Conservation (phyloP, 1,284 basidiomycete species). For the Phylloboletellus chloephorus region DNA sequence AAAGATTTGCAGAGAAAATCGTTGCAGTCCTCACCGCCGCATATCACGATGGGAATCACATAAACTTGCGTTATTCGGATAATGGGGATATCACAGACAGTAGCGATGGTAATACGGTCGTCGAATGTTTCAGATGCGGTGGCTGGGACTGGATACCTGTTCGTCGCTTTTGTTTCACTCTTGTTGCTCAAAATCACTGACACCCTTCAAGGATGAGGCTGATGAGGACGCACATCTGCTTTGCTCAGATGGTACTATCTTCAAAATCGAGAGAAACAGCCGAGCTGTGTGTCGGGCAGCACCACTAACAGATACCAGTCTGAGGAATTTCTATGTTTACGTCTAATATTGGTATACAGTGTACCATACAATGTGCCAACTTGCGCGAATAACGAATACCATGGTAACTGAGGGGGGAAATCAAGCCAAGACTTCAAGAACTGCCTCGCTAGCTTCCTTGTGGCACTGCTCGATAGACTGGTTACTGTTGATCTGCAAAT, state of each 20-base stretch:
- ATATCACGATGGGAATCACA: constrained; percentile 70
- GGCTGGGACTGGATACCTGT: constrained; percentile 86
- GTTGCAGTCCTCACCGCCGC: constrained; percentile 57
- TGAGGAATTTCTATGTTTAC: constrained; percentile 45
- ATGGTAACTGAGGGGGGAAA: constrained; percentile 9
- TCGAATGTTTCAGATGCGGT: constrained; percentile 78
- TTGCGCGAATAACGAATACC: constrained; percentile 2
- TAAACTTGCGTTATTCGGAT: constrained; percentile 52
- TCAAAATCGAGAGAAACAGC: constrained; percentile 52
- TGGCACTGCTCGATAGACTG: constrained; percentile 73
- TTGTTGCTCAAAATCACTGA: constrained; percentile 14
- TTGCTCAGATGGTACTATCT: constrained; percentile 72
- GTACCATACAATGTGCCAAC: constrained; percentile 14
- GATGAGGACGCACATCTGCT: constrained; percentile 60
- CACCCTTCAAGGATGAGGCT: constrained; percentile 40
- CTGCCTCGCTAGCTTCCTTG: constrained; percentile 49
- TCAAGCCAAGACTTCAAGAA: constrained; percentile 43
- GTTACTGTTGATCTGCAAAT: constrained; percentile 69
- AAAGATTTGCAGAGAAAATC: constrained; percentile 43
- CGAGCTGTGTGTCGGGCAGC: constrained; percentile 45
- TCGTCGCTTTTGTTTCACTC: constrained; percentile 30
- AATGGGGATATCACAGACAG: constrained; percentile 41
- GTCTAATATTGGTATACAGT: constrained; percentile 18
- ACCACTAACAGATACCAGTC: constrained; percentile 26
- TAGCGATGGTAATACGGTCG: constrained; percentile 50